Evolutionary conservation across 805 yeast species (phyloP).

Genomic region (Schwanniomyces vanrijiae): DNA sequence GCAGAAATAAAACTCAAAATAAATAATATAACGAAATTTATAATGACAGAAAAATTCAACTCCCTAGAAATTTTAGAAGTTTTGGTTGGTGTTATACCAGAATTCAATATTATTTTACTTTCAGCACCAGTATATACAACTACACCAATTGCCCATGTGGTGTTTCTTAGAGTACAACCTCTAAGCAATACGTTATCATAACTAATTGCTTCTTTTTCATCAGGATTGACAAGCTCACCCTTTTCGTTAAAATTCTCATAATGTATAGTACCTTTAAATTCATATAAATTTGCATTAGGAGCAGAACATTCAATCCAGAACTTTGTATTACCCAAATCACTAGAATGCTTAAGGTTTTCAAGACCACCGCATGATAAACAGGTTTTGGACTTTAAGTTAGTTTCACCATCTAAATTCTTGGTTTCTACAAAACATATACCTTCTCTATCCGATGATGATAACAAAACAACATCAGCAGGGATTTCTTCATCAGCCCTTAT

Average conservation of each 20-base stretch:
- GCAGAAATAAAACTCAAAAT: slow-evolving; percentile 69
- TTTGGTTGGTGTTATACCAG: slow-evolving; percentile 78
- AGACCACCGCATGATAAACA: slow-evolving; percentile 55
- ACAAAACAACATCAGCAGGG: slow-evolving; percentile 70
- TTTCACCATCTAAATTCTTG: slow-evolving; percentile 82
- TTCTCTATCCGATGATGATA: slow-evolving; percentile 67
- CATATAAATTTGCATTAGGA: slow-evolving; percentile 65
- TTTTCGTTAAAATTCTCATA: slow-evolving; percentile 42
- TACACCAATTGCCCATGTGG: slow-evolving; percentile 72
- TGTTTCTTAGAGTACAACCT: slow-evolving; percentile 72
- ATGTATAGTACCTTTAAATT: slow-evolving; percentile 65
- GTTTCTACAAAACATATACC: slow-evolving; percentile 78
- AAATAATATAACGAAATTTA: slow-evolving; percentile 63
- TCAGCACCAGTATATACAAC: slow-evolving; percentile 78
- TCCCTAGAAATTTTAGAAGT: slow-evolving; percentile 64
- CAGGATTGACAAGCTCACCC: slow-evolving; percentile 30
- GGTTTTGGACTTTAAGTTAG: slow-evolving; percentile 63
- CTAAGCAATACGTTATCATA: slow-evolving; percentile 66
- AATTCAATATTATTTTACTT: slow-evolving; percentile 73
- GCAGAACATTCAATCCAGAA: slow-evolving; percentile 70
- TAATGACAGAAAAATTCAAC: slow-evolving; percentile 63
- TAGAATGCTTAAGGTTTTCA: slow-evolving; percentile 47
- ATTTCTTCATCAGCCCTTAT: slow-evolving; percentile 73
- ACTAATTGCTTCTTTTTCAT: slow-evolving; percentile 56
- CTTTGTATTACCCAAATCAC: slow-evolving; percentile 56